phyloP scores from a whole-genome alignment of 192 early-diverging fungal species.

The Rhizophagus sp. region DNA sequence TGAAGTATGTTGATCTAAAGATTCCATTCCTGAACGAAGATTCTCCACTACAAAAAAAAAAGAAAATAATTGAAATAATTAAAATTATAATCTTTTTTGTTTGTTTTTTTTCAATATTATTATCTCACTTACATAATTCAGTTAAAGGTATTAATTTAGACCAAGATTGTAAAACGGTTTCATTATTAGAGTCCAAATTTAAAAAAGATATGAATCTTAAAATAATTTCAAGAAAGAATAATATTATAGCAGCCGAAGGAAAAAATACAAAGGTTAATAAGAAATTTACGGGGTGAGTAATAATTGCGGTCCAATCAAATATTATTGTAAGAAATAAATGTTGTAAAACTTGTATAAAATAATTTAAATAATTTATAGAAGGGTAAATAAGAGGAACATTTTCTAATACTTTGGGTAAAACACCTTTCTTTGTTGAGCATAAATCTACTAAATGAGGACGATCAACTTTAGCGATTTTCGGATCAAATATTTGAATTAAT shows the following conservation, averaged over 20 bases:
- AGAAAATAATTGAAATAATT: too few relatives aligned
- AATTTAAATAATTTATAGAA: neutral
- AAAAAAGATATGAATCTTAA: neutral
- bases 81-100: neutral
- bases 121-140: neutral
- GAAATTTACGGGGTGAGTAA: neutral
- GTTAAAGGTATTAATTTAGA: neutral
- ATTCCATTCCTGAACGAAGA: neutral
- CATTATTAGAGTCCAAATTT: neutral
- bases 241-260: neutral
- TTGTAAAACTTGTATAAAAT: neutral
- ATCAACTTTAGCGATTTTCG: neutral
- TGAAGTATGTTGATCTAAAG: neutral
- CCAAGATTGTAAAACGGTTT: neutral
- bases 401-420: neutral
- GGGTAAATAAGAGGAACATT: neutral
- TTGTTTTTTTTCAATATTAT: neutral
- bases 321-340: neutral
- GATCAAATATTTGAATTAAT: too few relatives aligned
- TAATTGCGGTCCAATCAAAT: neutral
- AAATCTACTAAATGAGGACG: neutral
- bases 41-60: too few relatives aligned
- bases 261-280: neutral
- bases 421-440: neutral
- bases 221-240: neutral